Conservation (phyloP, 345 rosid species). For the Sisymbrium irio region DNA sequence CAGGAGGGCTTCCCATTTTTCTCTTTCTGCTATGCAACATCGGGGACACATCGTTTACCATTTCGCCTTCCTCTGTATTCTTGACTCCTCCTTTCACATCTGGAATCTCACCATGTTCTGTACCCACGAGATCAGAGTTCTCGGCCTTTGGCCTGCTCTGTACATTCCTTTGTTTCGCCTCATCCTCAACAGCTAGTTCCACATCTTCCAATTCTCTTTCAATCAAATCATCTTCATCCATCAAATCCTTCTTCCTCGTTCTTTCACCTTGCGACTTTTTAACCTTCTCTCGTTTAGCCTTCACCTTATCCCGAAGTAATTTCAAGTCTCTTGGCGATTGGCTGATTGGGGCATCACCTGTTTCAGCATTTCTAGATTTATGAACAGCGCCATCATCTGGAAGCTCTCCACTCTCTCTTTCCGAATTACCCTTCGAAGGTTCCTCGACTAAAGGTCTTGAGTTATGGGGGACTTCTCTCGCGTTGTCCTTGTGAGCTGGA, state of each 20-base stretch:
- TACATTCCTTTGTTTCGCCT: conserved; percentile 46
- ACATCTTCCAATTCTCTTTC: conserved; percentile 83
- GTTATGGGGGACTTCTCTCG: conserved; percentile 43
- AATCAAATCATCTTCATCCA: conserved; percentile 88
- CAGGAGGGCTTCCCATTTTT: conserved; percentile 64
- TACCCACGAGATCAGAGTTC: conserved; percentile 31
- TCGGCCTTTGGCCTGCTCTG: conserved; percentile 44
- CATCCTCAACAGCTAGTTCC: conserved; percentile 63
- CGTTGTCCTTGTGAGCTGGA: conserved; percentile 25
- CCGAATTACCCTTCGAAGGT: conserved; percentile 49
- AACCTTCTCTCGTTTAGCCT: conserved; percentile 65
- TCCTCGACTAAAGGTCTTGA: conserved; percentile 41
- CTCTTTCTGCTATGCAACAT: conserved; percentile 57
- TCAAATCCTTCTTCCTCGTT: conserved; percentile 52
- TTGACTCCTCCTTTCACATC: conserved; percentile 36
- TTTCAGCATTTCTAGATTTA: conserved; percentile 44
- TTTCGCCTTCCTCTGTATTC: conserved; percentile 62
- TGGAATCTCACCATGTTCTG: conserved; percentile 34
- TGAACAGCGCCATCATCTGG: conserved; percentile 44
- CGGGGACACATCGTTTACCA: conserved; percentile 51
- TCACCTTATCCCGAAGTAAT: conserved; percentile 67
- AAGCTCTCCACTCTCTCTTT: conserved; percentile 51
- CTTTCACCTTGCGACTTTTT: conserved; percentile 70
- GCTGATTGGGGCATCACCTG: conserved; percentile 46
- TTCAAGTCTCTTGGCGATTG: conserved; percentile 79